Evolutionary conservation across 2,329 filamentous ascomycete genomes (phyloP), one percentile per base, ranked within the genome.

Genomic region (Canariomyces notabilis): DNA sequence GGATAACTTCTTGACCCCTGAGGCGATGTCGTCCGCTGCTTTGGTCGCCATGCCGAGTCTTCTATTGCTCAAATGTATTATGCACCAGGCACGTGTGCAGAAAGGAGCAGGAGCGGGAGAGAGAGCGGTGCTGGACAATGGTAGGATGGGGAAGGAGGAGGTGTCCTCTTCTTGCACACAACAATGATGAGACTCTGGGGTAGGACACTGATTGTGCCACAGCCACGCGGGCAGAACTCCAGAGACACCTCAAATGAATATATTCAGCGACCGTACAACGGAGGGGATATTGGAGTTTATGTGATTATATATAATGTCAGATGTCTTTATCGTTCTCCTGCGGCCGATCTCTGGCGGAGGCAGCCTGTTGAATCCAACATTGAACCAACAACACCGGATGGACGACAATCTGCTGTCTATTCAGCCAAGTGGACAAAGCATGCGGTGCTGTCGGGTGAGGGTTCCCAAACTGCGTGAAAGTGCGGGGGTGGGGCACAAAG

Each of bases 1-100:
- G 16, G 57, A 58, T n/a, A 59, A 49, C 29, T 58, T 59, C 38
- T 47, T 45, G 31, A 59, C 46, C 23, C 38, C 34, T 1, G 57
- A 51, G n/a, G 49, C 20, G 40, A 56, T 34, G 20, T 55, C 50
- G 37, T 48, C 47, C 36, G 46, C 23, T 33, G 44, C 4, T 20
- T 47, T 46, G 15, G 55, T 36, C 14, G 56, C 40, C 52, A 57
- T 58, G 29, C 40, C 21, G 43, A 19, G n/a, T 15, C 8, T 38
- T 7, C 18, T 20, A 18, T 37, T 37, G 35, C 14, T 23, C 19
- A n/a, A 29, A 29, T 3, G 26, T 4, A 5, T 9, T 29, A 29
- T 4, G 9, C 26, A 12, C 9, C 26, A 12, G 8, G 2, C 5
- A 36, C n/a, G 16, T 19, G 15, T 36, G 34, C 34, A 19, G 34